phyloP scores from a whole-genome alignment of 2,329 filamentous ascomycete species.

The Aspergillus jensenii region DNA sequence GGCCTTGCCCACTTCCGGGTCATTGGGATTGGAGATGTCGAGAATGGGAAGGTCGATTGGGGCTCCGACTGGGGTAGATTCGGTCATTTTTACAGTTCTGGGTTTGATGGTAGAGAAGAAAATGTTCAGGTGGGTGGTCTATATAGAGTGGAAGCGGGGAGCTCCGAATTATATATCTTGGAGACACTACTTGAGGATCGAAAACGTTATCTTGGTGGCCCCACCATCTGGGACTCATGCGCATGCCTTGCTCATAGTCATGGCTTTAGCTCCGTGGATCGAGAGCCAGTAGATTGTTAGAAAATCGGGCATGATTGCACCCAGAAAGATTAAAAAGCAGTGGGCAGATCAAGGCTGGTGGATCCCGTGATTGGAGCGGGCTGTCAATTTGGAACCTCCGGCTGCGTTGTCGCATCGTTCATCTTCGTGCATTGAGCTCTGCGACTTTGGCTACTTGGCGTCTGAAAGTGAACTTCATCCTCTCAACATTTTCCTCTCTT shows the following conservation, averaged over 20 bases:
- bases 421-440: neutral
- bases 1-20: slow-evolving; percentile 62
- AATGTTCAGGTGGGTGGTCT: neutral
- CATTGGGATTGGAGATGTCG: slow-evolving; percentile 66
- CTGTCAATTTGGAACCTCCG: neutral
- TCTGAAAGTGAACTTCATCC: neutral
- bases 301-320: neutral
- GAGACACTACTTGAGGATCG: neutral
- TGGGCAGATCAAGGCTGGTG: neutral
- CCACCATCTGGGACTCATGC: neutral
- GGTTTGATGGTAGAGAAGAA: neutral
- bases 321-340: neutral
- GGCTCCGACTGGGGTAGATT: slow-evolving; percentile 16
- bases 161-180: neutral
- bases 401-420: slow-evolving; percentile 5
- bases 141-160: neutral
- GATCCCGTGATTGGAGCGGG: slow-evolving; percentile 10
- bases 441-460: neutral
- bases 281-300: neutral
- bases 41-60: slow-evolving; percentile 70
- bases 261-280: neutral
- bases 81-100: slow-evolving; percentile 18
- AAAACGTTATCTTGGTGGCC: neutral
- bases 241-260: neutral
- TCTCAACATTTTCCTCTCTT: neutral